Evolutionary conservation across 2,329 filamentous ascomycete species (phyloP).

Genomic region (Ciborinia camelliae): DNA sequence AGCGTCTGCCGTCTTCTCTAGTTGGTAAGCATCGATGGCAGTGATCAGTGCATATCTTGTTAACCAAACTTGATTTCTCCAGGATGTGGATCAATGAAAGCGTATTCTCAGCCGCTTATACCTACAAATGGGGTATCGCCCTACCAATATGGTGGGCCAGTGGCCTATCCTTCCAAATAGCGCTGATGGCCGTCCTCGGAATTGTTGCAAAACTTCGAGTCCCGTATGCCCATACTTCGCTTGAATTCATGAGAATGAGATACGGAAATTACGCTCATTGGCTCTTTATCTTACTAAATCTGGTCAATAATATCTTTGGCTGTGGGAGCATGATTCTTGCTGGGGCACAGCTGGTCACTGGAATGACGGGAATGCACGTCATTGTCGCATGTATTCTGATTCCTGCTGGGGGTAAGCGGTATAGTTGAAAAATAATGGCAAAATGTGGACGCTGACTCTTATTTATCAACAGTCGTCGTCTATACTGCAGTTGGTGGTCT

Average conservation of each 20-base stretch:
- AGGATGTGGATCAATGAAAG: slow-evolving; percentile 45
- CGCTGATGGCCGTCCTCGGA: slow-evolving; percentile 47
- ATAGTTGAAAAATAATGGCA: no score
- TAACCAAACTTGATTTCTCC: background rate
- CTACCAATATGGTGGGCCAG: slow-evolving; percentile 57
- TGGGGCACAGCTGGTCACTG: slow-evolving; percentile 40
- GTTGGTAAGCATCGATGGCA: background rate
- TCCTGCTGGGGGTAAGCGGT: slow-evolving; percentile 27
- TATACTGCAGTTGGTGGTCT: slow-evolving; percentile 28
- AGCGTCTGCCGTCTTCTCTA: slow-evolving; percentile 23
- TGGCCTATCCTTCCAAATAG: slow-evolving; percentile 48
- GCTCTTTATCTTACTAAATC: slow-evolving; percentile 43
- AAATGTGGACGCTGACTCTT: background rate
- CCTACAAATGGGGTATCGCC: slow-evolving; percentile 68
- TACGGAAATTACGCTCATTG: slow-evolving; percentile 45
- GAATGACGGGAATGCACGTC: slow-evolving; percentile 27
- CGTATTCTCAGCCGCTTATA: slow-evolving; percentile 40
- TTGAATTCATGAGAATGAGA: slow-evolving; percentile 48
- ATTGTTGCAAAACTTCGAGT: slow-evolving; percentile 49
- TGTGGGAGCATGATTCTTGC: slow-evolving; percentile 47
- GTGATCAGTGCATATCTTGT: background rate
- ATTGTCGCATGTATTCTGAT: slow-evolving; percentile 27
- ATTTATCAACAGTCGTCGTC: slow-evolving; percentile 30
- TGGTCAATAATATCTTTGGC: slow-evolving; percentile 45
- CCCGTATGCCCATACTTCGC: slow-evolving; percentile 49